Evolutionary conservation across 1,284 basidiomycete species (phyloP).

Genomic region (Laetiporus sulphureus): DNA sequence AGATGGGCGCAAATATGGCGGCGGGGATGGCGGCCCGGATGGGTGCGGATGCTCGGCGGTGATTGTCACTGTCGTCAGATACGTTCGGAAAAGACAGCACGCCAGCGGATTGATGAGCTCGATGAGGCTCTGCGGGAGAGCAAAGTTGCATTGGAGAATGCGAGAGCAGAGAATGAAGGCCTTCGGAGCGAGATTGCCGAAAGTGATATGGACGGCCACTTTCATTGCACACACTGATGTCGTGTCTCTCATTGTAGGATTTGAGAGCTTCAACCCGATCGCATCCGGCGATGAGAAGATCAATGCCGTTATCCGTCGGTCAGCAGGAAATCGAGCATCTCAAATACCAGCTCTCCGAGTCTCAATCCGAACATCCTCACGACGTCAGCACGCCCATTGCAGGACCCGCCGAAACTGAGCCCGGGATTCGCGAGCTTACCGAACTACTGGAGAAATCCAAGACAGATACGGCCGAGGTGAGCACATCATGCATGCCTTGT

Average conservation of each 20-base stretch:
- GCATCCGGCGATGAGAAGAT: too few relatives aligned
- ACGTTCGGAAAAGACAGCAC: slow-evolving; percentile 59
- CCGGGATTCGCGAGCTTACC: neutral
- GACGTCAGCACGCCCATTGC: too few relatives aligned
- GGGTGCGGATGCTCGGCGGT: slow-evolving; percentile 33
- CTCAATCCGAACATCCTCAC: neutral
- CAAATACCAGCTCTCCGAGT: slow-evolving; percentile 26
- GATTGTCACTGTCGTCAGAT: too few relatives aligned
- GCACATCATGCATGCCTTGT: too few relatives aligned
- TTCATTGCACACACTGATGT: too few relatives aligned
- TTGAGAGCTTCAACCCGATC: too few relatives aligned
- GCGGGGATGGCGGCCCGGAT: slow-evolving; percentile 60
- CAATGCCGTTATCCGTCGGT: slow-evolving; percentile 33
- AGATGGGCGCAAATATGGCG: slow-evolving; percentile 54
- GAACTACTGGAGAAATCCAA: neutral
- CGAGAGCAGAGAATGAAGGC: slow-evolving; percentile 86
- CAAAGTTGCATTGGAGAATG: slow-evolving; percentile 83
- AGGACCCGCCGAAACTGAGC: too few relatives aligned
- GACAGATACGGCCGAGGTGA: too few relatives aligned
- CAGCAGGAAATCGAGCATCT: slow-evolving; percentile 45
- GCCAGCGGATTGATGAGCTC: slow-evolving; percentile 69
- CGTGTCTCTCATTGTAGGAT: too few relatives aligned
- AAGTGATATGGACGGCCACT: too few relatives aligned
- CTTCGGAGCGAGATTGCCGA: slow-evolving; percentile 75
- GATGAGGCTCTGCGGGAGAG: slow-evolving; percentile 87